Conservation (phyloP, 1,284 basidiomycete species). For the Mixia osmundae region DNA sequence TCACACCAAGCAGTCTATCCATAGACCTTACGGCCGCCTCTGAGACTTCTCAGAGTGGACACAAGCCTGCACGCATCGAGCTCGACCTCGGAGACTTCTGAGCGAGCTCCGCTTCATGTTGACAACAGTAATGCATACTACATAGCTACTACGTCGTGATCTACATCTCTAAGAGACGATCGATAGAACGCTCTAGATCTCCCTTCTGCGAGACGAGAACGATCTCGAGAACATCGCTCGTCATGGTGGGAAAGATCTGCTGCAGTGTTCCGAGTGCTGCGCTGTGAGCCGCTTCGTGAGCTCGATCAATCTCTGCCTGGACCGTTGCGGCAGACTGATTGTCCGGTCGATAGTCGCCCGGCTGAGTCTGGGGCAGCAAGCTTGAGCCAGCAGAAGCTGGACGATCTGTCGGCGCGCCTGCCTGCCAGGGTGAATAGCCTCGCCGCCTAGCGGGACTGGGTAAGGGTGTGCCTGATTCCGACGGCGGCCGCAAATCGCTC, state of each 20-base stretch:
- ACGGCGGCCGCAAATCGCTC: constrained; percentile 16
- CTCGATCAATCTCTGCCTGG: constrained; percentile 52
- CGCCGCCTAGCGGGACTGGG: constrained; percentile 8
- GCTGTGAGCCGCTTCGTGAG: constrained; percentile 39
- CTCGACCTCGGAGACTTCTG: no score
- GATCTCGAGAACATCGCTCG: constrained; percentile 56
- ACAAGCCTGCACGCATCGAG: no score
- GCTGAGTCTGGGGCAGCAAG: constrained; percentile 28
- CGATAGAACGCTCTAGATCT: constrained; percentile 70
- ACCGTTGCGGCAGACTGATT: constrained; percentile 23
- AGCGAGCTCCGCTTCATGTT: no score
- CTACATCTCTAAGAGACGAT: constrained; percentile 53
- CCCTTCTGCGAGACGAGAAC: constrained; percentile 69
- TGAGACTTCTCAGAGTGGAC: no score
- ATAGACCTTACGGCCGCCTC: no score
- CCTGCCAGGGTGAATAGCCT: constrained; percentile 9
- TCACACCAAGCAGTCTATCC: no score
- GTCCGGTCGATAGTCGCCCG: constrained; percentile 35
- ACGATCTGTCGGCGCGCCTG: neutral
- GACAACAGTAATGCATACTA: no score
- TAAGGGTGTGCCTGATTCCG: constrained; percentile 4
- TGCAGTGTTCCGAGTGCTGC: constrained; percentile 44
- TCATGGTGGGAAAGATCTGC: constrained; percentile 65
- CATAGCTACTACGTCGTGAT: no score
- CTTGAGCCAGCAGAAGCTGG: constrained; percentile 18